Base-by-base conservation (phyloP, 2,329 filamentous ascomycete species). In the Colletotrichum brevisporum region DNA sequence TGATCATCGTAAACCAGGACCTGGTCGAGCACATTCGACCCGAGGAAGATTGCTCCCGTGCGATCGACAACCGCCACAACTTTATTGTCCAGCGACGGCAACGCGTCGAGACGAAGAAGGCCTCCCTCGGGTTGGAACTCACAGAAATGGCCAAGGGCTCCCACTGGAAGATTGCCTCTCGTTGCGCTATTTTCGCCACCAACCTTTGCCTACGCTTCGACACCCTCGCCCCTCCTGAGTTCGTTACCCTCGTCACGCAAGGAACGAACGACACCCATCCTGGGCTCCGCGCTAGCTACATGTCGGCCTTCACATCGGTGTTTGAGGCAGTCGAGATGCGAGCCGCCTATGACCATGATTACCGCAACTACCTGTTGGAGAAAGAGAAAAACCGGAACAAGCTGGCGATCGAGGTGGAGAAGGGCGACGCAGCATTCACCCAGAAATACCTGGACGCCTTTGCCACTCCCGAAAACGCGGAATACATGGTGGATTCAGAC, bases 91-190 rank as follows among this genome's bases (percentile, higher is more conserved):
- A 90, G 71, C 92, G 95, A 65, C 89, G 95, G 67, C 85, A 84
- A 59, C 88, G 89, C 69, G 94, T 98, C 5, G 96, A 99, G 79
- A 85, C 87, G 62, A 94, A 93, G 82, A 99, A 99, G 82, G 85
- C 90, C 0, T 88, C 89, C 4, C 83, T 99, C 27, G 93, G 95
- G 0, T 84, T 94, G 63, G 94, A 98, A 77, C 85, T 99, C 39
- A 92, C 95, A 4, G 89, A 92, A 68, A 83, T 92, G 69, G 93
- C 94, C 2, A 91, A 90, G 74, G 89, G 89, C 3, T 94, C 94
- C 0, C 97, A 99, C 77, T 99, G 96, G 96, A 98, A 97, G 83
- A 95, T 97, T 74, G 95, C 95, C 6, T 94, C 91, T 58, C 88
- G 95, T 31, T 97, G 95, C 65, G 93, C 93, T 10, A 92, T 97